Evolutionary conservation across 2,329 filamentous ascomycete species (phyloP).

Genomic region (Plectosphaerella sp.): DNA sequence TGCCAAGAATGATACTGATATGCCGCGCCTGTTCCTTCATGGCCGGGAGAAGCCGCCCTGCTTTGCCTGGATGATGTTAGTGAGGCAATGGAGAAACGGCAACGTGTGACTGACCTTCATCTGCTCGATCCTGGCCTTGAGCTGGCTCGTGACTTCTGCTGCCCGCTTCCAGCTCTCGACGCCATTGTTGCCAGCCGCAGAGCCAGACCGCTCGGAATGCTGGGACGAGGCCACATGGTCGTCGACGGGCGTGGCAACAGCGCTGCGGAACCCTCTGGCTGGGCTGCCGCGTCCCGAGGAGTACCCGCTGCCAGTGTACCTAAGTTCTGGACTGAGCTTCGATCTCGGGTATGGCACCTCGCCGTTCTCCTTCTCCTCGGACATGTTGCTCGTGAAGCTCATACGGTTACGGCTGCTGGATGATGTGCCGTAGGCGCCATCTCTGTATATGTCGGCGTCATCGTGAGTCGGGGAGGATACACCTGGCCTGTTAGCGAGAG

Average conservation of each 20-base stretch:
- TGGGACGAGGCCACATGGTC: conserved; percentile 5
- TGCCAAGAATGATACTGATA: not conserved
- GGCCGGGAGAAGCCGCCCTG: conserved; percentile 38
- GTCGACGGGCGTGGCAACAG: conserved; percentile 12
- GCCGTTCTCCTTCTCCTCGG: conserved; percentile 76
- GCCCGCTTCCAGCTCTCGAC: conserved; percentile 96
- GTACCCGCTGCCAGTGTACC: conserved; percentile 42
- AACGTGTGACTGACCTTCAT: conserved; percentile 67
- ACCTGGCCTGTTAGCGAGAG: conserved; percentile 16
- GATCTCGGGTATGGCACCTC: conserved; percentile 41
- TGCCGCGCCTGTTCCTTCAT: conserved; percentile 4
- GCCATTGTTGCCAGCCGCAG: conserved; percentile 40
- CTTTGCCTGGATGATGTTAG: conserved; percentile 32
- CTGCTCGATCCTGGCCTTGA: conserved; percentile 96
- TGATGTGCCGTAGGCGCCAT: conserved; percentile 27
- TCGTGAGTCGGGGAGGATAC: conserved; percentile 51
- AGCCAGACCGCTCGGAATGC: conserved; percentile 15
- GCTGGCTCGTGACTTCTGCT: conserved; percentile 93
- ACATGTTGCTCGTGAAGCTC: conserved; percentile 61
- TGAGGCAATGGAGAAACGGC: conserved; percentile 3
- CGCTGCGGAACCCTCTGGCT: conserved; percentile 47
- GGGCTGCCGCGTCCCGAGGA: conserved; percentile 58
- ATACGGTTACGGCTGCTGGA: conserved; percentile 42
- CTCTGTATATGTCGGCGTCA: conserved; percentile 56
- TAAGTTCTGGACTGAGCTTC: conserved; percentile 52